Base-by-base conservation (phyloP, 2,329 filamentous ascomycete species). In the Exutisphaerella laricina region DNA sequence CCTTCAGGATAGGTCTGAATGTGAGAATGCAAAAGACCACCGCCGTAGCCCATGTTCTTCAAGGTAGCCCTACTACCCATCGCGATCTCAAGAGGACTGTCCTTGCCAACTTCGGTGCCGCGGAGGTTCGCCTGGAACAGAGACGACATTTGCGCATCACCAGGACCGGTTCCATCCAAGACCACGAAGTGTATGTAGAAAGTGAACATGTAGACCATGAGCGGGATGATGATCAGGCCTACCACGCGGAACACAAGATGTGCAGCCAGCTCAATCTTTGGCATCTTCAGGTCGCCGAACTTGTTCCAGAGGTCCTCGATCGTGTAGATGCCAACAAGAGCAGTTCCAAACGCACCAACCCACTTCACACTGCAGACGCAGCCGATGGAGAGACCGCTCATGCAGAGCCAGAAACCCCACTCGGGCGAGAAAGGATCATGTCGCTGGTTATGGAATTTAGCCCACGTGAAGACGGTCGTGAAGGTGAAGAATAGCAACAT, bases 401-500 rank as follows among this genome's bases (percentile, higher is more conserved):
- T 74, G 69, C 92, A 82, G 45, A 98, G 76, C 92, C 94, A 98
- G 54, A 85, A 72, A 66, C 88, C 94, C 92, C 92, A 98, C 66
- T 95, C 86, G 1, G 79, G 73, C 42, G 88, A 86, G 65, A 97
- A 98, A 61, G 85, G 88, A 63, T 85, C 78, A 62, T 84, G 75
- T 60, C 88, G 87, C 57, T 92, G 79, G 60, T 84, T 82, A 69
- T 98, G 92, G 69, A 98, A 97, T 66, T 88, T 92, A 60, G 88
- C 82, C 88, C 90, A 98, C 77, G 90, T 97, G 58, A 97, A 80
- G 50, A 94, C 85, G 4, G 92, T 98, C 12, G 88, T 89, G 57
- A 97, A 92, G n/a, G 94, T 98, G 63, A 95, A 96, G 72, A 89
- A 97, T 28, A 98, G 78, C 39, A 98, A 79, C 92, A 98, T 98